Evolutionary conservation across 2,329 filamentous ascomycete species (phyloP).

Genomic region (Scortechinia acanthostroma): DNA sequence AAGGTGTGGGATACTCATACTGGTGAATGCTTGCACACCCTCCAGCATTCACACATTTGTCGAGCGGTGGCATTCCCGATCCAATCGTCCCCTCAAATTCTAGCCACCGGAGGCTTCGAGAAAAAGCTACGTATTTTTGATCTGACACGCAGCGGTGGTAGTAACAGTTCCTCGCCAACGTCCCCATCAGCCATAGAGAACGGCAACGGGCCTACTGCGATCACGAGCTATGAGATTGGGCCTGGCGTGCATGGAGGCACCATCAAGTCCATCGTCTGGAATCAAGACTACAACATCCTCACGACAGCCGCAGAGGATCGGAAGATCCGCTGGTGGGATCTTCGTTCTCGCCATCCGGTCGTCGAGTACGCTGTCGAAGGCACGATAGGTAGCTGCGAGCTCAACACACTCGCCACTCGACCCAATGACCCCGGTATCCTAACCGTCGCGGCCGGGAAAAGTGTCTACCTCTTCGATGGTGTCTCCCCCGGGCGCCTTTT

Average conservation of each 20-base stretch:
- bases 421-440: slow-evolving; percentile 33
- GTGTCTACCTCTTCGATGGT: slow-evolving; percentile 46
- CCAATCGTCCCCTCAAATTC: slow-evolving; percentile 40
- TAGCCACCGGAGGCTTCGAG: slow-evolving; percentile 63
- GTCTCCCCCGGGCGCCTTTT: slow-evolving; percentile 15
- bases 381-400: slow-evolving; percentile 58
- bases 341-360: slow-evolving; percentile 49
- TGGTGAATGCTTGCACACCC: slow-evolving; percentile 62
- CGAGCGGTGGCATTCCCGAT: slow-evolving; percentile 54
- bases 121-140: slow-evolving; percentile 67
- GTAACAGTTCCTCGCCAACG: neutral
- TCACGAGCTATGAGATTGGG: slow-evolving; percentile 49
- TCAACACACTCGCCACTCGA: slow-evolving; percentile 27
- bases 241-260: slow-evolving; percentile 54
- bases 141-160: slow-evolving; percentile 22
- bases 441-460: slow-evolving; percentile 61
- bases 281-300: slow-evolving; percentile 53
- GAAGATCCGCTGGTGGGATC: slow-evolving; percentile 64
- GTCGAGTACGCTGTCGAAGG: slow-evolving; percentile 52
- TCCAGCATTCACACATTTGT: slow-evolving; percentile 63
- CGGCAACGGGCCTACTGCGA: slow-evolving; percentile 23
- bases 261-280: slow-evolving; percentile 65
- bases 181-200: neutral
- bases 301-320: slow-evolving; percentile 64
- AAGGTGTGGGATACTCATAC: slow-evolving; percentile 97